Percentiles rank a stretch among this genome's conserved stretches.
phyloP scores from a whole-genome alignment of 2,329 filamentous ascomycete species.

The Penicillium palitans region DNA sequence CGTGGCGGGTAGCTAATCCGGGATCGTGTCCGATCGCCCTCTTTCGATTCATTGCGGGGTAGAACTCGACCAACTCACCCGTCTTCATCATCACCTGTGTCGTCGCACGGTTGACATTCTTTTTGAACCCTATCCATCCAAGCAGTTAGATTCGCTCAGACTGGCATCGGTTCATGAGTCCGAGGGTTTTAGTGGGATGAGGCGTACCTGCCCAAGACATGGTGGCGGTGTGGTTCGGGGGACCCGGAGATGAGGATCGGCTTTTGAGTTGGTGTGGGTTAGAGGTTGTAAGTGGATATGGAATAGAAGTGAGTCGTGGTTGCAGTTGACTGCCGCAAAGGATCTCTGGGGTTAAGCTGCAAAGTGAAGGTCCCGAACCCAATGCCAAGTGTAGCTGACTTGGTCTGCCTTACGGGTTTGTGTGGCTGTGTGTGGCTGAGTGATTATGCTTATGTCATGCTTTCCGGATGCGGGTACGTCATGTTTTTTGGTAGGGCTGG shows the following conservation, averaged over 20 bases:
- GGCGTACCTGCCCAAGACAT: slow-evolving; percentile 71
- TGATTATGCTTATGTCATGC: slow-evolving; percentile 9
- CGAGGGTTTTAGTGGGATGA: not conserved
- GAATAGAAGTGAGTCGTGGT: not conserved
- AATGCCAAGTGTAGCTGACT: slow-evolving; percentile 9
- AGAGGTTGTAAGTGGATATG: not conserved
- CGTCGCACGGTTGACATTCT: slow-evolving; percentile 97
- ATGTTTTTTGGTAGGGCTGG: slow-evolving; percentile 14
- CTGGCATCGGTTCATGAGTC: slow-evolving; percentile 2
- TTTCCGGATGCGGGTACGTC: slow-evolving; percentile 23
- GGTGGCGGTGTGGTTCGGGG: slow-evolving; percentile 32
- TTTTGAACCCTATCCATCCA: slow-evolving; percentile 72
- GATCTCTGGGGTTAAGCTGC: not conserved
- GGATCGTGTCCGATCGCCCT: slow-evolving; percentile 2
- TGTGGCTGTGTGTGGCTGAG: slow-evolving; percentile 17
- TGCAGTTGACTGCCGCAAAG: not conserved
- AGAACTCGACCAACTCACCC: slow-evolving; percentile 50
- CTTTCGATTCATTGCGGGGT: slow-evolving; percentile 20
- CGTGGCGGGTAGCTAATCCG: not conserved
- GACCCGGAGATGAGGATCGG: not conserved
- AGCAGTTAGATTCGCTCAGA: not conserved
- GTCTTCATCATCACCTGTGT: slow-evolving; percentile 99
- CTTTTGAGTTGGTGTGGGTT: not conserved
- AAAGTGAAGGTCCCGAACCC: not conserved
- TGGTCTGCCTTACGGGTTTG: slow-evolving; percentile 1